phyloP scores from a whole-genome alignment of 768 basidiomycete genomes.

The Pisolithus sp. region DNA sequence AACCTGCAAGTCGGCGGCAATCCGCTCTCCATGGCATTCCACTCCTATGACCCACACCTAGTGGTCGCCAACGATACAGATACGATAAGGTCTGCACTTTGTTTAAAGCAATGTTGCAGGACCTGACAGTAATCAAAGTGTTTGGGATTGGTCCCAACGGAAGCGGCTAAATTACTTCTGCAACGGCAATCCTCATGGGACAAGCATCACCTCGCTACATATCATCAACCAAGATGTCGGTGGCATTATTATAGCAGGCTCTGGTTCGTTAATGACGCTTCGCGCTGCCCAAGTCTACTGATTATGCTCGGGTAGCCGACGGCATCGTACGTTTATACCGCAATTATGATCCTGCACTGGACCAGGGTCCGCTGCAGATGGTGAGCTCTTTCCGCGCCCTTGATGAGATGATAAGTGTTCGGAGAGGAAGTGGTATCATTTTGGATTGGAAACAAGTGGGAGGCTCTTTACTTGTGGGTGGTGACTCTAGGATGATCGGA shows the following conservation, averaged over 20 bases:
- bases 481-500: conserved; percentile 82
- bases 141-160: conserved; percentile 91
- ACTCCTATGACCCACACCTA: conserved; percentile 87
- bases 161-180: conserved; percentile 76
- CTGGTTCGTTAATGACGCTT: conserved; percentile 46
- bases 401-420: conserved; percentile 65
- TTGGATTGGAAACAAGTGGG: conserved; percentile 90
- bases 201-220: conserved; percentile 79
- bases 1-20: conserved; percentile 53
- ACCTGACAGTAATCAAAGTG: conserved; percentile 38
- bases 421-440: conserved; percentile 79
- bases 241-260: conserved; percentile 81
- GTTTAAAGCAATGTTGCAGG: not conserved
- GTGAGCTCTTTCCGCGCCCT: conserved; percentile 91
- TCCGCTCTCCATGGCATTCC: conserved; percentile 79
- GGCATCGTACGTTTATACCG: conserved; percentile 88
- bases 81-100: conserved; percentile 62
- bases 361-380: conserved; percentile 77
- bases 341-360: conserved; percentile 75
- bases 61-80: conserved; percentile 82
- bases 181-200: conserved; percentile 80
- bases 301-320: conserved; percentile 52
- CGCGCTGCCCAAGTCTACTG: not conserved
- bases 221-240: conserved; percentile 96
- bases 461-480: conserved; percentile 83